Base-by-base conservation (phyloP, 192 early-diverging fungal genomes). In the Diversispora eburnea region DNA sequence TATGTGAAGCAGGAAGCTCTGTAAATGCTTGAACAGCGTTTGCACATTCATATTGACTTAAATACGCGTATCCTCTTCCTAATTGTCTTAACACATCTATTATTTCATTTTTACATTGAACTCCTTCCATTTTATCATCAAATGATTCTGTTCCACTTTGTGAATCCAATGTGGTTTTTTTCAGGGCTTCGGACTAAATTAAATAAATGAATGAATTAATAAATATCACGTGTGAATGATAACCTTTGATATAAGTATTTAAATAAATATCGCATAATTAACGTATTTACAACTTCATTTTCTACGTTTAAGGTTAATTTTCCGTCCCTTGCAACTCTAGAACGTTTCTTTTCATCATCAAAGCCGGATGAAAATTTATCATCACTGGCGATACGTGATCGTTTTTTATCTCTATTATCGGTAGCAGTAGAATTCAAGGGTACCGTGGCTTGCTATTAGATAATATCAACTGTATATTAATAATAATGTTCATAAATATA, bases 41-140 rank as follows among this genome's bases (percentile, higher is more conserved):
- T 3, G 8, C 41, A 41, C 70, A 82, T 41, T 80, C 72, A 52
- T 73, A 76, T 49, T 78, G 60, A 13, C 78, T 75, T 8, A 84
- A 39, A 55, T 76, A 63, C 4, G 49, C 41, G 45, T 68, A 76
- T 13, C 77, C 77, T 52, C 46, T 45, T 15, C 56, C 76, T 8
- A 39, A 55, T 25, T 60, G 42, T 9, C 76, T 58, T 49, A 77
- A 17, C 22, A 77, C 15, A 42, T 54, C n/a, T 68, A 80, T 45
- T 10, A 79, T 49, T 63, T 75, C 77, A 46, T 47, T 62, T 4
- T 43, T 64, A 25, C 22, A 52, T n/a, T 57, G 25, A 56, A n/a
- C 19, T 9, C 56, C 67, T 56, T 52, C 48, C 3, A 52, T 19
- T 55, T 70, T 52, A 6, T 52, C 49, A 43, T 55, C 39, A 7